Conservation (phyloP, 441 rosid genomes). For the Croton setiger region DNA sequence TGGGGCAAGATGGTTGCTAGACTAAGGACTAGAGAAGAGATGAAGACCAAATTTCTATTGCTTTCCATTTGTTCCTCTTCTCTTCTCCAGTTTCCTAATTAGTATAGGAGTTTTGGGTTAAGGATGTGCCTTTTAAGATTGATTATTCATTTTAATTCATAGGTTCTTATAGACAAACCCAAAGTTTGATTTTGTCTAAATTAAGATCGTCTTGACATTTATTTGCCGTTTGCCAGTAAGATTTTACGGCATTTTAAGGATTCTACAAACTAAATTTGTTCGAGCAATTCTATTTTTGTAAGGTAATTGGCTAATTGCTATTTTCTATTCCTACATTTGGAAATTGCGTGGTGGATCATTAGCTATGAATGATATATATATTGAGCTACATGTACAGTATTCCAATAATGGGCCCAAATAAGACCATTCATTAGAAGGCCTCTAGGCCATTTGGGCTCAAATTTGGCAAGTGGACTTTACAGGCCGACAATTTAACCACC, state of each 20-base stretch:
- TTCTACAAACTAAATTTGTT: background rate
- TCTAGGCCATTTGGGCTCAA: no score
- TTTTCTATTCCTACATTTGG: background rate
- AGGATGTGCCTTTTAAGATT: no score
- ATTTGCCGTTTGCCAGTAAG: slow-evolving; percentile 20
- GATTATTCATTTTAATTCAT: no score
- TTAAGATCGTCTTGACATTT: background rate
- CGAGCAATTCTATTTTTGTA: no score
- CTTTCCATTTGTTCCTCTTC: slow-evolving; percentile 16
- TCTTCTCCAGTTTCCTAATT: background rate
- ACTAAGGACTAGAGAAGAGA: slow-evolving; percentile 10
- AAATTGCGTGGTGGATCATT: background rate
- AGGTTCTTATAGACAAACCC: slow-evolving; percentile 3
- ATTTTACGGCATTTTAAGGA: background rate
- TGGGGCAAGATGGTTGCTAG: background rate
- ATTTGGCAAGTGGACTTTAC: no score
- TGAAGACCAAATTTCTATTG: slow-evolving; percentile 6
- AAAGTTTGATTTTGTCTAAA: background rate
- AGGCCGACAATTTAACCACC: no score
- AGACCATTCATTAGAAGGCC: no score
- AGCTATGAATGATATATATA: no score
- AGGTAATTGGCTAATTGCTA: no score
- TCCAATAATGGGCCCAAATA: no score
- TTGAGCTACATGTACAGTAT: no score
- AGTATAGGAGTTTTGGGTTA: no score